Percentiles rank a stretch among this genome's conserved stretches.
Conservation (phyloP, 2,329 filamentous ascomycete species). For the Colletotrichum cordylinicola region DNA sequence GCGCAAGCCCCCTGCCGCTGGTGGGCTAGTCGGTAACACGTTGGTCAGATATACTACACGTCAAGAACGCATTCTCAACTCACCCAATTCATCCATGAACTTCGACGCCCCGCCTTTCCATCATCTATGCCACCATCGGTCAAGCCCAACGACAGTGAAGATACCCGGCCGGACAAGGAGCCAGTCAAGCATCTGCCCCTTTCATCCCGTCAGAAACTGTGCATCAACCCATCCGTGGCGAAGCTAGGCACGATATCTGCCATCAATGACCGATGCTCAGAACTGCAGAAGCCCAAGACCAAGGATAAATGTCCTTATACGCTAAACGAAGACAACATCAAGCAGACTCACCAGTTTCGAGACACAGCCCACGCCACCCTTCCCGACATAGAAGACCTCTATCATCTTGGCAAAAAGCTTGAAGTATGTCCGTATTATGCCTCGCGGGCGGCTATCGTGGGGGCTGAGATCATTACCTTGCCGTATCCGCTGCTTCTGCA, state of each 20-base stretch:
- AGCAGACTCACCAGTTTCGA: conserved; percentile 78
- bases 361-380: conserved; percentile 85
- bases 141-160: conserved; percentile 27
- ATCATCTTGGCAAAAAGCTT: conserved; percentile 76
- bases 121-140: conserved; percentile 64
- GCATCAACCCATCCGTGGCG: conserved; percentile 85
- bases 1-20: conserved; percentile 20
- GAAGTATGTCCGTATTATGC: conserved; percentile 95
- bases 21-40: conserved; percentile 33
- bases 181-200: conserved; percentile 80
- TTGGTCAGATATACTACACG: conserved; percentile 78
- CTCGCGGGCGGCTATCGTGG: conserved; percentile 81
- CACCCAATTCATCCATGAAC: conserved; percentile 84
- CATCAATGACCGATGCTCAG: conserved; percentile 92
- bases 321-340: conserved; percentile 77
- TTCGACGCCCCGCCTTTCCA: conserved; percentile 79
- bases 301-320: conserved; percentile 77
- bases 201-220: conserved; percentile 85
- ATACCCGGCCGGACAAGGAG: conserved; percentile 27
- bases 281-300: conserved; percentile 79
- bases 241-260: conserved; percentile 74
- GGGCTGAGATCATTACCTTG: conserved; percentile 88
- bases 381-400: conserved; percentile 92
- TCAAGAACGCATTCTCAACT: conserved; percentile 93
- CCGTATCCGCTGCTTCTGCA: conserved; percentile 93